A percentile compares a stretch with the other conserved stretches of the same genome.
Evolutionary conservation across 768 basidiomycete genomes (phyloP).

Genomic region (Leccinum olivaceopallidum): DNA sequence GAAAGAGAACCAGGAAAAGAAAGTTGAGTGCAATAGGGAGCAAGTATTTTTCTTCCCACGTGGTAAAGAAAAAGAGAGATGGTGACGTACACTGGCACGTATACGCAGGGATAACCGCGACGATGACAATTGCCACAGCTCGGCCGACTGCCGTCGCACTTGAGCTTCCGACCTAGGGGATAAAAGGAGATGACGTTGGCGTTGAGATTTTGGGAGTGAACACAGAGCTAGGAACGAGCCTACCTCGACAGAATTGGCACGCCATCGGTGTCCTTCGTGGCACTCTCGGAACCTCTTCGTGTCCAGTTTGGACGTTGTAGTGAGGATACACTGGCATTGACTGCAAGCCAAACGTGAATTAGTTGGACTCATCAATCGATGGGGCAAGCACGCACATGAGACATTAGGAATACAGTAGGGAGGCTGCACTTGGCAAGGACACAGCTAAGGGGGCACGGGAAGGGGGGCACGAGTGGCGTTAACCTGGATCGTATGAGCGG

Average conservation of each 20-base stretch:
- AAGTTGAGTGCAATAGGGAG: background rate
- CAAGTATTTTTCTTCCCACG: conserved; percentile 6
- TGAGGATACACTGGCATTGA: conserved; percentile 13
- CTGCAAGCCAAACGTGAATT: conserved; percentile 5
- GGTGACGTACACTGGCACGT: conserved; percentile 62
- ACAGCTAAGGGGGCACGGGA: conserved; percentile 7
- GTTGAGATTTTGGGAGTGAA: conserved; percentile 2
- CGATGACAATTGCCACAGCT: conserved; percentile 67
- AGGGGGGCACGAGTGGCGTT: conserved; percentile 10
- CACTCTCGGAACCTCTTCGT: conserved; percentile 29
- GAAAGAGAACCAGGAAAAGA: background rate
- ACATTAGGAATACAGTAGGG: conserved; percentile 20
- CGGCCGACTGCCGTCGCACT: conserved; percentile 67
- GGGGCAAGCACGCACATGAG: conserved; percentile 19
- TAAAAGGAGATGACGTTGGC: background rate
- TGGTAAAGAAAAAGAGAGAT: background rate
- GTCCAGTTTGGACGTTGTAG: conserved; percentile 12
- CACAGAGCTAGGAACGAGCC: conserved; percentile 1
- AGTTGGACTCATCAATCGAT: background rate
- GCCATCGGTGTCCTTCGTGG: conserved; percentile 65
- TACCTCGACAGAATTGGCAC: conserved; percentile 73
- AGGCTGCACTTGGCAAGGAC: conserved; percentile 5
- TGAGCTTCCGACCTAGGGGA: conserved; percentile 61
- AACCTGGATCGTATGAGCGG: conserved; percentile 2
- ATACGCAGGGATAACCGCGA: conserved; percentile 57